Conservation (phyloP, 768 basidiomycete genomes). For the Termitomyces bulborhizus region DNA sequence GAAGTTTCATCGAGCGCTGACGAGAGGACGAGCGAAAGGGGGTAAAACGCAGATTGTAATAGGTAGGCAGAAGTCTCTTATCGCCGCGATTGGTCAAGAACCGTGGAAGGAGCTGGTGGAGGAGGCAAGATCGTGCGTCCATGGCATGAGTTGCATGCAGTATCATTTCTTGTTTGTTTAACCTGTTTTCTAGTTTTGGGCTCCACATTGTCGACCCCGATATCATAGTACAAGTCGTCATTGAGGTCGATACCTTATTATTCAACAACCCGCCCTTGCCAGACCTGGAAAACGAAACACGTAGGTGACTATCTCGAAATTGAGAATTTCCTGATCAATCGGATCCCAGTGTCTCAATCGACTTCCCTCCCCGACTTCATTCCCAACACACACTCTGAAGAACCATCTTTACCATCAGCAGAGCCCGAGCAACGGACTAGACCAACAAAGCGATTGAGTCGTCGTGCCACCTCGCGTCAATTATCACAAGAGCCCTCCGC, state of each 20-base stretch:
- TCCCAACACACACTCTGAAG: slow-evolving; percentile 47
- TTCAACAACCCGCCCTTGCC: slow-evolving; percentile 16
- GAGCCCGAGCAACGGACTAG: slow-evolving; percentile 13
- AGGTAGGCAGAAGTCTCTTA: slow-evolving; percentile 40
- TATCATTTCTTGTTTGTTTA: background rate
- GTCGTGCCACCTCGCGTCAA: slow-evolving; percentile 34
- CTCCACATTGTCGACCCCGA: slow-evolving; percentile 39
- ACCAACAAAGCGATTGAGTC: slow-evolving; percentile 22
- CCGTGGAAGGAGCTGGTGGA: slow-evolving; percentile 47
- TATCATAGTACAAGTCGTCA: slow-evolving; percentile 47
- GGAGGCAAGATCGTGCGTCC: slow-evolving; percentile 44
- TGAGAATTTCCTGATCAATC: background rate
- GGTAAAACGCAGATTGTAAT: slow-evolving; percentile 47
- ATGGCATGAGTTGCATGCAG: background rate
- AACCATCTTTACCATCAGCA: slow-evolving; percentile 35
- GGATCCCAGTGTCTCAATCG: slow-evolving; percentile 11
- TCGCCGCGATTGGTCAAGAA: slow-evolving; percentile 44
- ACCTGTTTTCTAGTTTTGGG: slow-evolving; percentile 22
- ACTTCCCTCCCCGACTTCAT: slow-evolving; percentile 42
- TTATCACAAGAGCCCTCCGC: slow-evolving; percentile 30
- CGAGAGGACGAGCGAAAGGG: slow-evolving; percentile 45
- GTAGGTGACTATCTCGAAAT: slow-evolving; percentile 1
- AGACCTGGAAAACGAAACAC: slow-evolving; percentile 12
- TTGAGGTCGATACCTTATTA: slow-evolving; percentile 26
- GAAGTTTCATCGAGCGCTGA: slow-evolving; percentile 47